Base-by-base conservation (phyloP, 805 yeast genomes). In the Peterozyma xylosa region DNA sequence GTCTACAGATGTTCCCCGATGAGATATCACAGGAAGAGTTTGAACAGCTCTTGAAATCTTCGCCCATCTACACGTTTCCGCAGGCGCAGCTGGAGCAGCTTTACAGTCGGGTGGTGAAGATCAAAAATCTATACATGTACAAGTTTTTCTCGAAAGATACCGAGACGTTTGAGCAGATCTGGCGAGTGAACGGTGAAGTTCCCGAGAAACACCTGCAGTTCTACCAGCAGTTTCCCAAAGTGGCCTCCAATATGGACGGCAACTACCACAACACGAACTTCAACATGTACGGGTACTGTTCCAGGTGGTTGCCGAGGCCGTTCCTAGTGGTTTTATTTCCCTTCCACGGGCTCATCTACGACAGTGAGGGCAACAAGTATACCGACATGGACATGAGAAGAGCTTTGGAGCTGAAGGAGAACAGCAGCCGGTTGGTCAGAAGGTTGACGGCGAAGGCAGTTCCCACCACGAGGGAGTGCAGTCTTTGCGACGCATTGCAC, bases 291-390 rank as follows among this genome's bases (percentile, higher is more conserved):
- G 61, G 58, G 39, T 61, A 60, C 41, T 48, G 62, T 4, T 61
- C 59, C 2, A 46, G 66, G 48, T 62, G 66, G 66, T 47, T 62
- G n/a, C 66, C 66, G 1, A 46, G 40, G 33, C 47, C 49, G 7
- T 49, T 61, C 7, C 52, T 57, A 30, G 41, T 45, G 2, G 16
- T 53, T 6, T 33, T 60, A 17, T 59, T 60, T 46, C 65, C 65
- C 5, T 49, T 57, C n/a, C 58, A 59, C 32, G 47, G 48, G 3
- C 42, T 51, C 7, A 46, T 47, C 5, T 48, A 50, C 33, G 45
- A 42, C 16, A 37, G 36, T 4, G 34, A 38, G 9, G 41, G 39
- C 13, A 39, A 42, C 27, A 27, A 30, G 30, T 37, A 18, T 15
- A 13, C 15, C 32, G 29, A 10, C 39, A 18, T 21, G 14, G 16